phyloP scores from a whole-genome alignment of 345 rosid species.

The Aquilaria yunnanensis region DNA sequence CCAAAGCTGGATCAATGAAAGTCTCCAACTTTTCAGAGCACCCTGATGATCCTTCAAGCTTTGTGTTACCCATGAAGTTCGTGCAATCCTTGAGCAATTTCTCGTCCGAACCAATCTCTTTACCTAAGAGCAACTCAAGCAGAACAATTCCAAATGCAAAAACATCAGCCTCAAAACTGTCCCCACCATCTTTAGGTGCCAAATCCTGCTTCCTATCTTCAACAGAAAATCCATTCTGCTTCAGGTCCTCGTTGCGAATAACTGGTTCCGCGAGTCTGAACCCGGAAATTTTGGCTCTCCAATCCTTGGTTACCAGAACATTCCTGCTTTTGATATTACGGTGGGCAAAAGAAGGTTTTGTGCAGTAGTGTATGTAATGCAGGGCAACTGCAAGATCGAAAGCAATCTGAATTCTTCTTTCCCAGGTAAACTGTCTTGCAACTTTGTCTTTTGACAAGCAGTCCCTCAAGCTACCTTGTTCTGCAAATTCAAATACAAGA shows the following conservation, averaged over 20 bases:
- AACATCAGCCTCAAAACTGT: slow-evolving; percentile 21
- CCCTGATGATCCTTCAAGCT: slow-evolving; percentile 16
- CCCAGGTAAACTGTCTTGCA: slow-evolving; percentile 28
- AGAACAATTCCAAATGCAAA: slow-evolving; percentile 31
- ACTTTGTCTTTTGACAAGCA: slow-evolving; percentile 18
- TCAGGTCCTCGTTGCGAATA: slow-evolving; percentile 1
- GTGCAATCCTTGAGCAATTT: slow-evolving; percentile 14
- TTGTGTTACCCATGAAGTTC: slow-evolving; percentile 8
- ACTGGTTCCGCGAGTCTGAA: slow-evolving; percentile 27
- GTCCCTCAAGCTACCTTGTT: slow-evolving; percentile 28
- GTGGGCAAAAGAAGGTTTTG: slow-evolving; percentile 25
- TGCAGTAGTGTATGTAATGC: slow-evolving; percentile 29
- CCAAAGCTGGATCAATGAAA: slow-evolving; percentile 29
- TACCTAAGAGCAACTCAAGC: slow-evolving; percentile 27
- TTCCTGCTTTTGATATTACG: slow-evolving; percentile 20
- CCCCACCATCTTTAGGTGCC: slow-evolving; percentile 22
- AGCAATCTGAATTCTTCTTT: slow-evolving; percentile 27
- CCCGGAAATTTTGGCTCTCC: slow-evolving; percentile 31
- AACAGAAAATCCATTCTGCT: slow-evolving; percentile 13
- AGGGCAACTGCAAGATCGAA: slow-evolving; percentile 32
- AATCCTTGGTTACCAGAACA: slow-evolving; percentile 24
- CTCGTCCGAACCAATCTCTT: slow-evolving; percentile 18
- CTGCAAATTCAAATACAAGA: slow-evolving; percentile 25
- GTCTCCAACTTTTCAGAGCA: slow-evolving; percentile 19
- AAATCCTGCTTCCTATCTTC: slow-evolving; percentile 14